A percentile compares a stretch with the other conserved stretches of the same genome.
phyloP scores from a whole-genome alignment of 345 rosid genomes.

The Dipteronia sinensis region DNA sequence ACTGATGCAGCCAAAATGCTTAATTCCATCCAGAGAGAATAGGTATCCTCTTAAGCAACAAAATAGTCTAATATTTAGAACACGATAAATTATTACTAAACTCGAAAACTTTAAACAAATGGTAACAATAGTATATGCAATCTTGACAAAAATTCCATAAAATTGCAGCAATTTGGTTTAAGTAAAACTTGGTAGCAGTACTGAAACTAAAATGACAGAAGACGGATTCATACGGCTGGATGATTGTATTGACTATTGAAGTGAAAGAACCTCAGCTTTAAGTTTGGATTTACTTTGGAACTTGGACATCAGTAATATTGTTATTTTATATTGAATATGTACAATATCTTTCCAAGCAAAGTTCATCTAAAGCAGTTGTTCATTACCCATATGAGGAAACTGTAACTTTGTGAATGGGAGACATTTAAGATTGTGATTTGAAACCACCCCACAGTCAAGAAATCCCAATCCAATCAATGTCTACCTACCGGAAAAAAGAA shows the following conservation, averaged over 20 bases:
- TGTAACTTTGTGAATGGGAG: neutral
- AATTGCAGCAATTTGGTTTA: too few species aligned
- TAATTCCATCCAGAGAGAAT: neutral
- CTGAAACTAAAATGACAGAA: too few species aligned
- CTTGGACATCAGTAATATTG: constrained; percentile 1
- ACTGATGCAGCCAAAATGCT: too few species aligned
- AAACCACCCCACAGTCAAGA: neutral
- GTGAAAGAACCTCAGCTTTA: too few species aligned
- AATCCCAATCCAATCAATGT: neutral
- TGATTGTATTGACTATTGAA: too few species aligned
- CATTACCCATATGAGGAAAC: neutral
- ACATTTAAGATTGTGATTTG: neutral
- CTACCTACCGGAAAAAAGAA: neutral
- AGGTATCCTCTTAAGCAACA: too few species aligned
- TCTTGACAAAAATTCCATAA: neutral
- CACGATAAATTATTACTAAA: neutral
- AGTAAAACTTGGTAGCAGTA: too few species aligned
- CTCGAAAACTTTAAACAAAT: neutral
- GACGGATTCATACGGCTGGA: too few species aligned
- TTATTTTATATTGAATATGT: neutral
- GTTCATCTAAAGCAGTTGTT: neutral
- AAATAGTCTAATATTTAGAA: too few species aligned
- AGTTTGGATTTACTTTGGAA: neutral
- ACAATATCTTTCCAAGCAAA: neutral
- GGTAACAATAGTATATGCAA: neutral